phyloP scores from a whole-genome alignment of 495 filamentous ascomycete species.

The Hypoxylon fuscum region DNA sequence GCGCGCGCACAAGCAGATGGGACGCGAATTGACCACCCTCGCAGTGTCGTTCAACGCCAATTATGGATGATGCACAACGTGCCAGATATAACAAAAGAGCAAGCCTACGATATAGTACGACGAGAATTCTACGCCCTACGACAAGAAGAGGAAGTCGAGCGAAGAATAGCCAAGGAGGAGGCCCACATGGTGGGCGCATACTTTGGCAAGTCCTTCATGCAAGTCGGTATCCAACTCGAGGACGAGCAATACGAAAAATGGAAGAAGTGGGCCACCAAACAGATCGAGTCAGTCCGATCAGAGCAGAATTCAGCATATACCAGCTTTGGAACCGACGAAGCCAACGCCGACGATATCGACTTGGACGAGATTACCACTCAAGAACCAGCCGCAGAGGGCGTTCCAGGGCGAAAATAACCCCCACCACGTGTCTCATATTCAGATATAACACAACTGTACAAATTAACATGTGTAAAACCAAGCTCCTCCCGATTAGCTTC shows the following conservation, averaged over 20 bases:
- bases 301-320: conserved; percentile 60
- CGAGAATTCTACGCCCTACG: conserved; percentile 90
- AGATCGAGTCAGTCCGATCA: conserved; percentile 53
- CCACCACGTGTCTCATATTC: conserved; percentile 14
- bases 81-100: conserved; percentile 61
- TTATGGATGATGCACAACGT: conserved; percentile 79
- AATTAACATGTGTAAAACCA: conserved; percentile 23
- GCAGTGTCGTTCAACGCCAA: conserved; percentile 92
- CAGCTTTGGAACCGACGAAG: conserved; percentile 47
- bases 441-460: conserved; percentile 41
- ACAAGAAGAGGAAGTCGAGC: conserved; percentile 82
- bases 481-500: conserved; percentile 6
- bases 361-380: conserved; percentile 20
- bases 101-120: conserved; percentile 88
- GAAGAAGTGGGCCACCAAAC: conserved; percentile 77
- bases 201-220: conserved; percentile 77
- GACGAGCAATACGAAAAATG: conserved; percentile 78
- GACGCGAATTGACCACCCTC: conserved; percentile 18
- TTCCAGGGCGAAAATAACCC: not conserved
- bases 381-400: not conserved
- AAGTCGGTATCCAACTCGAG: conserved; percentile 85
- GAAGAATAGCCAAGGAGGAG: conserved; percentile 87
- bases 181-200: conserved; percentile 83
- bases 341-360: conserved; percentile 17
- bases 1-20: not conserved